phyloP scores from a whole-genome alignment of 2,329 filamentous ascomycete genomes.

The Phialocephala subalpina region DNA sequence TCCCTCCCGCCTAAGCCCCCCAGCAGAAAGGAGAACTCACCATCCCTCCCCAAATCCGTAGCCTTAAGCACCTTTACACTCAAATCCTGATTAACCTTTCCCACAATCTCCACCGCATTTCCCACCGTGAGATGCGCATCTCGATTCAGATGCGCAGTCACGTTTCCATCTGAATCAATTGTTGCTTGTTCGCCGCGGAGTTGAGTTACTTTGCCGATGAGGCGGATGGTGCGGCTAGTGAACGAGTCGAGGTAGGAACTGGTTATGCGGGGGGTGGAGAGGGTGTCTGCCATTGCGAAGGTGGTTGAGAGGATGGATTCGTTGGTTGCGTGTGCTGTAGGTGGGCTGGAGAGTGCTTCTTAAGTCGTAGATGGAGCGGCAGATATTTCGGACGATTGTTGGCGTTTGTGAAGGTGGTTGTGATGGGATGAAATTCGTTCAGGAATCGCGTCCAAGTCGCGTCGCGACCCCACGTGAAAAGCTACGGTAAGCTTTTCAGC shows the following conservation, averaged over 20 bases:
- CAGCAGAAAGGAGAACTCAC: conserved; percentile 52
- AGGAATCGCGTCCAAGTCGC: neutral
- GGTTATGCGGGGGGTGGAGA: conserved; percentile 81
- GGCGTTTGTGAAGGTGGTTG: neutral
- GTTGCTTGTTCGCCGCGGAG: conserved; percentile 82
- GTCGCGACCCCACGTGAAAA: neutral
- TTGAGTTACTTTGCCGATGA: conserved; percentile 85
- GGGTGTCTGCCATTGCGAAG: conserved; percentile 66
- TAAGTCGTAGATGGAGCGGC: neutral
- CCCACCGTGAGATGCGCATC: conserved; percentile 74
- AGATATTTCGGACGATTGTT: neutral
- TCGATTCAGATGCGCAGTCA: conserved; percentile 77
- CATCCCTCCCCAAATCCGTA: conserved; percentile 75
- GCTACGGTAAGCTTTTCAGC: neutral
- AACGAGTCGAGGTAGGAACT: conserved; percentile 82
- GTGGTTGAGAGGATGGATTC: neutral
- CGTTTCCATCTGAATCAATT: conserved; percentile 80
- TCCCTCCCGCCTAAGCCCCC: conserved; percentile 14
- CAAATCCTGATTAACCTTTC: conserved; percentile 79
- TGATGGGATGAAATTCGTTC: neutral
- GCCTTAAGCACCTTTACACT: conserved; percentile 74
- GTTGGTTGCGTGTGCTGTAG: too few species aligned
- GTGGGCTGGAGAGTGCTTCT: too few species aligned
- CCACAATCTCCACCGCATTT: conserved; percentile 79
- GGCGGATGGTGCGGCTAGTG: conserved; percentile 76